These are phyloP conservation scores for Ogataea trehalophila DNA, from an alignment of 805 yeast genomes.

Conservation along the genomic window DNA sequence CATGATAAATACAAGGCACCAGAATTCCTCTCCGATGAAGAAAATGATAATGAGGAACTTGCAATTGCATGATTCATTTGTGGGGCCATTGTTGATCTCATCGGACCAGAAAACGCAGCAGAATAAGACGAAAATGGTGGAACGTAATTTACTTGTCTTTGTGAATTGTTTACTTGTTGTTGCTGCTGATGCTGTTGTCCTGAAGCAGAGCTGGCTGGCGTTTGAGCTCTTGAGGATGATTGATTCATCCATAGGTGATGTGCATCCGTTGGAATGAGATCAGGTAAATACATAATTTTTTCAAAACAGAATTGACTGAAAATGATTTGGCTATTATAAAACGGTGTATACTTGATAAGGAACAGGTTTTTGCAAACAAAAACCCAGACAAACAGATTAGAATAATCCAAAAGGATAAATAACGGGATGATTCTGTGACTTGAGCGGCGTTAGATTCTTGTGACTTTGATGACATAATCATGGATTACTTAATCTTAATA, in stretches of 20 bases:
- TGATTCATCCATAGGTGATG: slow-evolving; percentile 40
- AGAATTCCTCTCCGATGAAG: slow-evolving; percentile 18
- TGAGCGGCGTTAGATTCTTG: no score
- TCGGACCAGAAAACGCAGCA: slow-evolving; percentile 38
- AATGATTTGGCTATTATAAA: no score
- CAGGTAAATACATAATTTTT: slow-evolving; percentile 42
- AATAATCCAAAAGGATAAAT: no score
- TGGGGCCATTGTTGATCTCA: slow-evolving; percentile 1
- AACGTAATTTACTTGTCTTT: slow-evolving; percentile 29
- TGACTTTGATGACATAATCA: no score
- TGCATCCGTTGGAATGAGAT: slow-evolving; percentile 39
- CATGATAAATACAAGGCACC: slow-evolving; percentile 17
- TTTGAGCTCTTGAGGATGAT: slow-evolving; percentile 4
- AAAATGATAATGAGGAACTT: slow-evolving; percentile 18
- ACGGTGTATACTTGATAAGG: no score
- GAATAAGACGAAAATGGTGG: slow-evolving; percentile 55
- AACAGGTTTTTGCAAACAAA: no score
- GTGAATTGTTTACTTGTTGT: not conserved
- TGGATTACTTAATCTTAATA: no score
- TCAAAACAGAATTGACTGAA: no score
- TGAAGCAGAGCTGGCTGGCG: not conserved
- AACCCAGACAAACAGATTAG: no score
- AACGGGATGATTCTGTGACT: no score
- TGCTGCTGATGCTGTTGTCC: not conserved
- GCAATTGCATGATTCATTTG: not conserved